These are phyloP conservation scores for Aspergillus steynii DNA, from an alignment of 495 filamentous ascomycete genomes.

Conservation along the genomic window DNA sequence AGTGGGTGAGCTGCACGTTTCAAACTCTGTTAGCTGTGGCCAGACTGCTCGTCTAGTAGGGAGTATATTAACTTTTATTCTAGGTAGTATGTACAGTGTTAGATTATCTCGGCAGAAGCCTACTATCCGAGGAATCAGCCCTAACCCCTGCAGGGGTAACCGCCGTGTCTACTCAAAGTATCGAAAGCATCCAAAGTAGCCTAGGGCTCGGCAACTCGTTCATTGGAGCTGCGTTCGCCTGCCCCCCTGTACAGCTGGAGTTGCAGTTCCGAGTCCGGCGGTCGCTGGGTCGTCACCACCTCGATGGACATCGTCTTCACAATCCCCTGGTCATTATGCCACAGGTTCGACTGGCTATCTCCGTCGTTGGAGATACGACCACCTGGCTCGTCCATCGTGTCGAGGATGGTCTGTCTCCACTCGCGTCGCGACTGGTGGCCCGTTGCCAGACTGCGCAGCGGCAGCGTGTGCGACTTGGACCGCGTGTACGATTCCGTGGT, in stretches of 20 bases:
- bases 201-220: neutral
- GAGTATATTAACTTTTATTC: neutral
- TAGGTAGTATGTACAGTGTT: neutral
- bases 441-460: neutral
- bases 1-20: neutral
- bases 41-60: neutral
- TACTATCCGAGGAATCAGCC: neutral
- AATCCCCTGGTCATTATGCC: constrained; percentile 2
- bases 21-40: neutral
- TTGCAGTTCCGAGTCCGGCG: neutral
- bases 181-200: neutral
- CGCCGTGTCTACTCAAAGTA: neutral
- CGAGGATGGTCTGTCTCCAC: neutral
- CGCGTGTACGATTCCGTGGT: constrained; percentile 10
- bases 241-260: neutral
- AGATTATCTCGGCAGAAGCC: neutral
- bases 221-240: neutral
- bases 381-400: neutral
- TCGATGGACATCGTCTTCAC: constrained; percentile 4
- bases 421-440: neutral
- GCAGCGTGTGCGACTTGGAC: constrained; percentile 9
- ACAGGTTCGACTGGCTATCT: constrained; percentile 2
- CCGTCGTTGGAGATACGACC: neutral
- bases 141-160: neutral
- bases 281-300: neutral